Conservation (phyloP, 257 asterid genomes). For the Cinchona pubescens region DNA sequence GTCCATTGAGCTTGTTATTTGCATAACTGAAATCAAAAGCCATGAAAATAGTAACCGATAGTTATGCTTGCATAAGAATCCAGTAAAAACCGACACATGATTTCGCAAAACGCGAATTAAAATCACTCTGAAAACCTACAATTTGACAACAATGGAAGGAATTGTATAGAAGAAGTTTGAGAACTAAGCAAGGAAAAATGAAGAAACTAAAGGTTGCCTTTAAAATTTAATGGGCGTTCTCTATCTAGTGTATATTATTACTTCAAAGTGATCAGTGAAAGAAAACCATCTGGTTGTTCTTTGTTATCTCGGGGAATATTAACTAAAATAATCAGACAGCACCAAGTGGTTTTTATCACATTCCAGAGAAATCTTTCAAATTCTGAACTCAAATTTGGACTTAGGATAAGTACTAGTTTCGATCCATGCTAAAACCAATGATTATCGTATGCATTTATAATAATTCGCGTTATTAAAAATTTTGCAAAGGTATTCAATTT, state of each 20-base stretch:
- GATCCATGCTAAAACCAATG: neutral
- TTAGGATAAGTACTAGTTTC: neutral
- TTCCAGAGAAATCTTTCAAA: neutral
- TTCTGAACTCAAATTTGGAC: neutral
- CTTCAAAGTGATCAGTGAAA: neutral
- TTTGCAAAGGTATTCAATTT: too few relatives aligned
- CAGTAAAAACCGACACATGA: too few relatives aligned
- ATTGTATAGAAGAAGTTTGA: neutral
- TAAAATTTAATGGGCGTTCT: neutral
- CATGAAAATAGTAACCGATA: too few relatives aligned
- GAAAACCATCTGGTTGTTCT: too few relatives aligned
- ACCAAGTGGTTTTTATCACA: neutral
- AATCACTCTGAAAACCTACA: neutral
- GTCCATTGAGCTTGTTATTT: slow-evolving; percentile 72
- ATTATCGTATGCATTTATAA: neutral
- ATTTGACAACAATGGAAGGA: neutral
- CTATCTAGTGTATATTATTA: neutral
- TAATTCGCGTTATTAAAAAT: neutral
- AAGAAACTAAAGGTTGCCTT: neutral
- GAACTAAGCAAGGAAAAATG: too few relatives aligned
- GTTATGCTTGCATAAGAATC: too few relatives aligned
- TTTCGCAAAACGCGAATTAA: too few relatives aligned
- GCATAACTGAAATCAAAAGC: slow-evolving; percentile 42
- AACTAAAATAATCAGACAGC: too few relatives aligned
- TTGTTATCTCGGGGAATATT: too few relatives aligned